These are phyloP conservation scores for Penicillium cosmopolitanum DNA, from an alignment of 495 filamentous ascomycete species.

Conservation along the genomic window DNA sequence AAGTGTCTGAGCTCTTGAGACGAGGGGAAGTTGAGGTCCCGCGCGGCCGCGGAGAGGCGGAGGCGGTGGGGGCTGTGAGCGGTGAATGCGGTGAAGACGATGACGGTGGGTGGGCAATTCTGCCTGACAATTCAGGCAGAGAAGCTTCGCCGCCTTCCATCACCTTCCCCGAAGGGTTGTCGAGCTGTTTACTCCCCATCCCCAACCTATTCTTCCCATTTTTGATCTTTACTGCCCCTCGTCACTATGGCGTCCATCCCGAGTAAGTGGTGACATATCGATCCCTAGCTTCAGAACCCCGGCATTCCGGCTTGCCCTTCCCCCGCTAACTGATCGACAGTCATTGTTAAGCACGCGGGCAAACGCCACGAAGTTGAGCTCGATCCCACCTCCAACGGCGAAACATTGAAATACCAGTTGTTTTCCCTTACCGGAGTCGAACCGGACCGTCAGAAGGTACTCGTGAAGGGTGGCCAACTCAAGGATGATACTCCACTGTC, in stretches of 20 bases:
- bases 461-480: slow-evolving; percentile 90
- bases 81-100: slow-evolving; percentile 10
- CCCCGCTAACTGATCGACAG: slow-evolving; percentile 53
- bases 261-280: slow-evolving; percentile 44
- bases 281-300: background rate
- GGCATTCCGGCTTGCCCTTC: background rate
- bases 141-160: slow-evolving; percentile 38
- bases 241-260: slow-evolving; percentile 64
- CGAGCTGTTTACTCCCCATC: slow-evolving; percentile 37
- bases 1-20: slow-evolving; percentile 4
- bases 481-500: slow-evolving; percentile 93
- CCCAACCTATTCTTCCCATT: slow-evolving; percentile 31
- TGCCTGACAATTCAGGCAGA: slow-evolving; percentile 45
- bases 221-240: slow-evolving; percentile 13
- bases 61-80: no score
- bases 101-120: slow-evolving; percentile 19
- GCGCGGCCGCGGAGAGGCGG: slow-evolving; percentile 23
- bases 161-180: slow-evolving; percentile 20
- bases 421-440: slow-evolving; percentile 96
- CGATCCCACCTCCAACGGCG: slow-evolving; percentile 80
- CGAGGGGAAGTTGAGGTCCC: slow-evolving; percentile 30
- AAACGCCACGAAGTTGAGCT: slow-evolving; percentile 94
- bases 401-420: slow-evolving; percentile 92
- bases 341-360: slow-evolving; percentile 92
- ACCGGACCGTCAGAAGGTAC: slow-evolving; percentile 92